Evolutionary conservation across 768 basidiomycete species (phyloP).

Genomic region (Rhizopogon vesiculosus): DNA sequence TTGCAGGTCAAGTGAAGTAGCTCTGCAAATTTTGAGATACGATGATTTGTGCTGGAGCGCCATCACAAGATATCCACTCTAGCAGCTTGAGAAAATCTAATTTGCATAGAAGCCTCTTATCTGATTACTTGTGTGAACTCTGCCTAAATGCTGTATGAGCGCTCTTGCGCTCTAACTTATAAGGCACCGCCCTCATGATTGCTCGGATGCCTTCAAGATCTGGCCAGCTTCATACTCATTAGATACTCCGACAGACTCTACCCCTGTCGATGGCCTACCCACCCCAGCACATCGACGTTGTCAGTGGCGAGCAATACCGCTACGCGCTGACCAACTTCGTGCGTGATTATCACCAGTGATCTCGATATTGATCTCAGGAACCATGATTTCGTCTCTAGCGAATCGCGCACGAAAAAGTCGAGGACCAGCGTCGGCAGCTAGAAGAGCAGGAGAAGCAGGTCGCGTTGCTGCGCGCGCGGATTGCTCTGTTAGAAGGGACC

Average conservation of each 20-base stretch:
- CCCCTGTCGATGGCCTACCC: slow-evolving; percentile 12
- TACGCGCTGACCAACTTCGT: slow-evolving; percentile 85
- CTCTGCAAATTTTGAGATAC: not conserved
- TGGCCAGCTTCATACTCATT: not conserved
- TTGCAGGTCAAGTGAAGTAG: slow-evolving; percentile 15
- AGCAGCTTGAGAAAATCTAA: not conserved
- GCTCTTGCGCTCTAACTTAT: not conserved
- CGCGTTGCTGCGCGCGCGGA: slow-evolving; percentile 64
- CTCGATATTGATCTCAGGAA: not conserved
- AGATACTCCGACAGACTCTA: not conserved
- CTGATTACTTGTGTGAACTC: not conserved
- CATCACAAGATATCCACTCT: no score
- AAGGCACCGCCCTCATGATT: not conserved
- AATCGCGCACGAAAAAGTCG: slow-evolving; percentile 86
- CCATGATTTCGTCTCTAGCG: slow-evolving; percentile 40
- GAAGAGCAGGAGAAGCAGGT: slow-evolving; percentile 84
- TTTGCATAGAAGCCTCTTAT: not conserved
- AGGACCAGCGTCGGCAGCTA: slow-evolving; percentile 72
- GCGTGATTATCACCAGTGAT: slow-evolving; percentile 20
- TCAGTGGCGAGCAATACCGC: slow-evolving; percentile 65
- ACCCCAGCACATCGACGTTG: slow-evolving; percentile 22
- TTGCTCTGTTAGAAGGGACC: slow-evolving; percentile 66
- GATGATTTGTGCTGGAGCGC: no score
- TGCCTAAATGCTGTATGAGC: not conserved
- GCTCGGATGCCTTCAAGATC: not conserved